A percentile compares a stretch with the other conserved stretches of the same genome.
Conservation (phyloP, 129 eudicot genomes). For the Saussurea involucrata region DNA sequence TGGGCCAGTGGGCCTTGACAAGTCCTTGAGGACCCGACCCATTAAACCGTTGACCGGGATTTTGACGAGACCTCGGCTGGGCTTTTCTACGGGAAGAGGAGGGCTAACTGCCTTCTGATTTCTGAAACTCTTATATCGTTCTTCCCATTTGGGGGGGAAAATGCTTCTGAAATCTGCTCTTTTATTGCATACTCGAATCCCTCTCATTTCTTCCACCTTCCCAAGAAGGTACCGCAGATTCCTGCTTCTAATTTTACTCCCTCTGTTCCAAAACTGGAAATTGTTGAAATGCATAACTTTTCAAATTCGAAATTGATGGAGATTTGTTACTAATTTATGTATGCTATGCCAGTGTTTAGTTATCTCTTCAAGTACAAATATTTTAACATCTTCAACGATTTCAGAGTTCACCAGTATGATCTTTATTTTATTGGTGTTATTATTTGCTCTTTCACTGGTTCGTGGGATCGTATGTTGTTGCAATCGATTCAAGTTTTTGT, state of each 20-base stretch:
- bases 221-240: constrained; percentile 10
- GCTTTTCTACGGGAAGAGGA: neutral
- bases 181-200: constrained; percentile 17
- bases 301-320: neutral
- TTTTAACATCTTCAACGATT: neutral
- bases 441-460: neutral
- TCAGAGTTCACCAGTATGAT: neutral
- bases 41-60: neutral
- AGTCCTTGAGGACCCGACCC: neutral
- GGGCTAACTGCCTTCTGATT: neutral
- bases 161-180: constrained; percentile 29
- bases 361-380: neutral
- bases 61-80: neutral
- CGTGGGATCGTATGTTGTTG: neutral
- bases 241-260: neutral
- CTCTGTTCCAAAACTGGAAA: neutral
- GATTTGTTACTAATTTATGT: constrained; percentile 7
- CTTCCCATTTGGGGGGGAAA: constrained; percentile 6
- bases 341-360: neutral
- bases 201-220: constrained; percentile 11
- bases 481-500: neutral
- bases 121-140: neutral
- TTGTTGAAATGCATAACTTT: neutral
- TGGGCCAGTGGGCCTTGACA: too few species aligned
- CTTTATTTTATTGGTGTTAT: neutral